These are phyloP conservation scores for Aegilops umbellulata DNA, from an alignment of 176 grass and related monocot genomes.

Conservation along the genomic window DNA sequence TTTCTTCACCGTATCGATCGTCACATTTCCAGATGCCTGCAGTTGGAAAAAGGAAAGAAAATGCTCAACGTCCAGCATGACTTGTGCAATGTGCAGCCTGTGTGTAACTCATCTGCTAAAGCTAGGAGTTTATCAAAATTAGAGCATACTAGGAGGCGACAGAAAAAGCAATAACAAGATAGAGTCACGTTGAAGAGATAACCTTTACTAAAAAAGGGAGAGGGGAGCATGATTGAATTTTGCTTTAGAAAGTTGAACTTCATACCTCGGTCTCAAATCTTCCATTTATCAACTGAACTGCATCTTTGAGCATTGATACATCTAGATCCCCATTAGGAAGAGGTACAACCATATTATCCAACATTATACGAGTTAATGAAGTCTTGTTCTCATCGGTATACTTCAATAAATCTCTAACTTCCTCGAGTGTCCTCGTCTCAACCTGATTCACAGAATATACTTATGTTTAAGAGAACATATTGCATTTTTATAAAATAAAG, in stretches of 20 bases:
- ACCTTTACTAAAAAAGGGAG: background rate
- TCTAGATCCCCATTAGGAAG: conserved; percentile 72
- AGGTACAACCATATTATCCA: conserved; percentile 96
- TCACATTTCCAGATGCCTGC: conserved; percentile 99
- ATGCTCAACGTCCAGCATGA: background rate
- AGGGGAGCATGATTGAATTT: background rate
- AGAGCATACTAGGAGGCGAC: background rate
- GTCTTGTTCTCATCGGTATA: conserved; percentile 69
- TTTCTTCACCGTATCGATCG: conserved; percentile 83
- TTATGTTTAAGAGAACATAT: background rate
- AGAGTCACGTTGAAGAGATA: background rate
- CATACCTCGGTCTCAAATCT: conserved; percentile 96
- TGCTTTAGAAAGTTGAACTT: background rate
- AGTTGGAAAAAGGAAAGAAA: background rate
- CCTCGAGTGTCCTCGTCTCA: conserved; percentile 89
- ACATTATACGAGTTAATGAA: conserved; percentile 88
- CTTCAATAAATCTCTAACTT: conserved; percentile 76
- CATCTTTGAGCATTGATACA: conserved; percentile 92
- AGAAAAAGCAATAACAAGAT: background rate
- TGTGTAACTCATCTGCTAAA: background rate
- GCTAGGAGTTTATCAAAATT: background rate
- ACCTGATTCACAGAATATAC: conserved; percentile 47
- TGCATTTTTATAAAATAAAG: background rate
- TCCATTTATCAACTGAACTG: conserved; percentile 81
- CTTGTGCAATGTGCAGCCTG: no score